Evolutionary conservation across 2,329 filamentous ascomycete species (phyloP).

Genomic region (Talaromyces sp.): DNA sequence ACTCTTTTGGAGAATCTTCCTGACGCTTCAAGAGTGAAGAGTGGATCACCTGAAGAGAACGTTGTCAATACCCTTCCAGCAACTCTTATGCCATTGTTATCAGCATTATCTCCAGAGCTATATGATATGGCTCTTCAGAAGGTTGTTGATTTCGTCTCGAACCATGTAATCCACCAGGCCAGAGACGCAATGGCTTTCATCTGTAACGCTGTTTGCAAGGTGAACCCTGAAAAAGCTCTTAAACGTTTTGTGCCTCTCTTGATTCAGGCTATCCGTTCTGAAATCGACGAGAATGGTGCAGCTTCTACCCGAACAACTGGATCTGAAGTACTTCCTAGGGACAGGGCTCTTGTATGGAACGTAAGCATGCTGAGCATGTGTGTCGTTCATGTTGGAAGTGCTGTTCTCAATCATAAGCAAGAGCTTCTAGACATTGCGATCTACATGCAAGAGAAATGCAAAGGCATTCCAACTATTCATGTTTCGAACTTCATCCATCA

Average conservation of each 20-base stretch:
- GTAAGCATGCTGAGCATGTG: slow-evolving; percentile 97
- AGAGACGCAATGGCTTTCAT: slow-evolving; percentile 99
- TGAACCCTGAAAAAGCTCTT: slow-evolving; percentile 88
- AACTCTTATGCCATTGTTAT: slow-evolving; percentile 84
- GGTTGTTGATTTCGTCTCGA: slow-evolving; percentile 84
- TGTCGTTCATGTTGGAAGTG: slow-evolving; percentile 89
- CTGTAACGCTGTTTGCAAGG: slow-evolving; percentile 92
- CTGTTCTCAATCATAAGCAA: slow-evolving; percentile 83
- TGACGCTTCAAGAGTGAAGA: slow-evolving; percentile 81
- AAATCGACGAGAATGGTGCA: slow-evolving; percentile 95
- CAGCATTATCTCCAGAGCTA: slow-evolving; percentile 85
- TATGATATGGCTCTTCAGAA: slow-evolving; percentile 92
- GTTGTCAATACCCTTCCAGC: slow-evolving; percentile 94
- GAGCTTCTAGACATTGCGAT: slow-evolving; percentile 87
- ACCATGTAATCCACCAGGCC: slow-evolving; percentile 95
- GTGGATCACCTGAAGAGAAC: slow-evolving; percentile 91
- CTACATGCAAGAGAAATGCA: slow-evolving; percentile 96
- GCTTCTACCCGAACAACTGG: slow-evolving; percentile 93
- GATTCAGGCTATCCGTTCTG: slow-evolving; percentile 85
- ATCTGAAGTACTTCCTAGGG: slow-evolving; percentile 86
- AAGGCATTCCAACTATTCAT: slow-evolving; percentile 89
- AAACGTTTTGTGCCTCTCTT: slow-evolving; percentile 88
- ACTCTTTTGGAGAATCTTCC: slow-evolving; percentile 93
- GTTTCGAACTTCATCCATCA: slow-evolving; percentile 98
- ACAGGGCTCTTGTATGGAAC: slow-evolving; percentile 93